Base-by-base conservation (phyloP, 805 yeast species). In the Zygosaccharomyces gambellarensis region DNA sequence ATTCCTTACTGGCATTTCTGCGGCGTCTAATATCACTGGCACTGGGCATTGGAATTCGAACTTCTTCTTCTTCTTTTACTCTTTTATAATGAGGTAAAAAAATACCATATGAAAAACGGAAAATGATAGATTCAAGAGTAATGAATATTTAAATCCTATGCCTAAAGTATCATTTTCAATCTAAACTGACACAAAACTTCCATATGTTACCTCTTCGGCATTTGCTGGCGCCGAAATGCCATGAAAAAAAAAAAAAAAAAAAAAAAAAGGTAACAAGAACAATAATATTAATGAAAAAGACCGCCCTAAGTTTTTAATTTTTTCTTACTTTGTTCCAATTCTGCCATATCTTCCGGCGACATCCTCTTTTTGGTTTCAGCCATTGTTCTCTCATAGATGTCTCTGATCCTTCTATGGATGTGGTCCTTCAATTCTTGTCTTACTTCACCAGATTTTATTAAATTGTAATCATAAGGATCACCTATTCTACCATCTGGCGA, bases 1-100 rank as follows among this genome's bases (percentile, higher is more conserved):
- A 72, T 7, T 83, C 83, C 61, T 78, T 77, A 59, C 79, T 82
- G 48, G 83, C 79, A 59, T 78, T 81, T 63, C 81, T 85, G 48
- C 82, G 75, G 55, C 84, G 73, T 46, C 83, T 72, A 50, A 80
- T 62, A 48, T 68, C 73, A 46, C 70, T 73, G 5, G 72, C 53
- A 28, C 53, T 56, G 4, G 39, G 47, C 46, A 32, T 43, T 31
- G 22, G 28, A 19, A 14, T 21, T 19, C 11, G 12, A 42, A 10
- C 7, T 42, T 42, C 30, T 27, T 27, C n/a, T 12, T 11, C 11
- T 10, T 34, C 38, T 10, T 17, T 17, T 17, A 6, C 17, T 17
- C 4, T 17, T 34, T 7, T 32, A 9, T 8, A 1, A 14, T 34
- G 11, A 10, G n/a, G 5, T 30, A 6, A 25, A 8, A n/a, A 29